Evolutionary conservation across 2,329 filamentous ascomycete genomes (phyloP), one percentile per base, ranked within the genome.

Genomic region (Chaetomium sp.): DNA sequence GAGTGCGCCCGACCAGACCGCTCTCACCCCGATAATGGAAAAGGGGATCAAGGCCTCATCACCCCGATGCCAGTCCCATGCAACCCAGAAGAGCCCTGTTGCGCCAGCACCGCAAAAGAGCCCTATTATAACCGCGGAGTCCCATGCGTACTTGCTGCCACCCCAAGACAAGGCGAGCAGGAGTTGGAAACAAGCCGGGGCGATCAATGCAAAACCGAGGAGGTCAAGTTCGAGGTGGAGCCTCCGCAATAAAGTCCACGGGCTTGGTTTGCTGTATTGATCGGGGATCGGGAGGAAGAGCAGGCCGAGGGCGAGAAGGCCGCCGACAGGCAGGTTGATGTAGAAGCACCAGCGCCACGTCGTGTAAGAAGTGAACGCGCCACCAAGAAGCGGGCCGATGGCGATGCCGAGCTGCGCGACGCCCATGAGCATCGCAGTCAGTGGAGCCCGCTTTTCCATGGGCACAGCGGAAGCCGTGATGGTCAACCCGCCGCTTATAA

Each of bases 401-500:
- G 79, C 76, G n/a, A 81, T 70, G 1, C 81, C 82, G 10, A 84
- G 69, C 55, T 82, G 79, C 4, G 74, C 72, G 31, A 77, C 31
- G 10, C 69, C 71, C 58, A 74, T 69, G 19, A 73, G 65, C 21
- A 69, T 47, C 8, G 68, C 73, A 1, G 67, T 73, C 1, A 72
- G 49, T 2, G 65, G 64, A 29, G 67, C 63, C 6, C 82, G 75
- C 62, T 81, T 79, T 5, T 78, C 72, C 3, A 83, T 70, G 0
- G 75, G 70, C 64, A 77, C 70, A 45, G 75, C 70, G 12, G 72
- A 79, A 0, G 78, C 77, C 49, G 85, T 76, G 42, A 86, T 83
- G 4, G 78, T 85, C 66, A 86, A 74, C 3, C 76, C 76, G 0
- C 85, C 85, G n/a, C 79, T 83, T 62, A 80, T 77, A 2, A 87